Base-by-base conservation (phyloP, 257 asterid species). In the Ligustrum vulgare region DNA sequence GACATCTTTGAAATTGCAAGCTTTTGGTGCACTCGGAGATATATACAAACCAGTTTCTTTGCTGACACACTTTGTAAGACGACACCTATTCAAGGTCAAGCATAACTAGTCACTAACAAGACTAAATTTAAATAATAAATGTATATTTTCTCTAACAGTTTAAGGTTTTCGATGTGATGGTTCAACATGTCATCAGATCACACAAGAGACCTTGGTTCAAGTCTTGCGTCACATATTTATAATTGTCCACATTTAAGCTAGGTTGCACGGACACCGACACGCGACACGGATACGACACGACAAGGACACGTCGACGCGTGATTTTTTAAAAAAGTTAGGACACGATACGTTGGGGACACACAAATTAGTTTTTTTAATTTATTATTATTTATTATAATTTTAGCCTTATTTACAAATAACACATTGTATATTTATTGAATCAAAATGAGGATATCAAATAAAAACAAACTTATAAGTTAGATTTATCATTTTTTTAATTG, bases 1-100 rank as follows among this genome's bases (percentile, higher is more conserved):
- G 93, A 87, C 93, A 90, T 86, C 41, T 84, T 77, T 34, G 22
- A 10, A 64, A 82, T 39, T 37, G 22, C 8, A 62, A 47, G 65
- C 72, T 60, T 74, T 51, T 47, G 32, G 32, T 11, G 73, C 72
- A 80, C 75, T 71, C 68, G 23, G 78, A 60, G 36, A 65, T 75
- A 58, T 63, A 66, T 31, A 64, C 1, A 73, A 65, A 47, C 4
- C 34, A 6, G 72, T 2, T 69, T 36, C 20, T 32, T 73, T 51
- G 70, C 76, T 13, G 0, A 68, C 70, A 69, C 58, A 56, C 41
- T 45, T 60, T 34, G 68, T 10, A 72, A 69, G 76, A 37, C 8
- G 7, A 72, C 74, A 81, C 69, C 63, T 69, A 47, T 66, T 63
- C 72, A 58, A 70, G 37, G 71, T 67, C 33, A 74, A 71, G 80